Percentiles rank a stretch among this genome's conserved stretches.
phyloP scores from a whole-genome alignment of 1,284 basidiomycete species.

The Papiliotrema flavescens region DNA sequence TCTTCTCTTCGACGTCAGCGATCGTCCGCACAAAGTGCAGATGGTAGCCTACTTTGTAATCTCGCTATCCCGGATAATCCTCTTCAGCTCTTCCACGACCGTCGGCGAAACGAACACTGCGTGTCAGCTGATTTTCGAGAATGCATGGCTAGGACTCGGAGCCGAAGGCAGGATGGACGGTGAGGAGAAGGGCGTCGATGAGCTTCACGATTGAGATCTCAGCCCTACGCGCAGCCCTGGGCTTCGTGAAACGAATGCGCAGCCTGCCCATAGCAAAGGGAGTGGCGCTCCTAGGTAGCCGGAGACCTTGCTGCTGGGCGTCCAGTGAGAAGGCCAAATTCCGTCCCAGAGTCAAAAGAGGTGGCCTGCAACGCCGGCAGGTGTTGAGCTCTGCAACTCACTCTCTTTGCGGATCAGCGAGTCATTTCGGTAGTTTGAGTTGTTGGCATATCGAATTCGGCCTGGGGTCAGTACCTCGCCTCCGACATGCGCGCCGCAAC shows the following conservation, averaged over 20 bases:
- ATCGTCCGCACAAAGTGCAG: background rate
- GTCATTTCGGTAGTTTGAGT: constrained; percentile 98
- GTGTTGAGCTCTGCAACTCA: constrained; percentile 52
- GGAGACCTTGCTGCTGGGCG: too few species aligned
- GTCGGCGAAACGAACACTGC: constrained; percentile 91
- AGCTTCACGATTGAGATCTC: too few species aligned
- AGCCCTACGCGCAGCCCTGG: too few species aligned
- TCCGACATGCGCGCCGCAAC: background rate
- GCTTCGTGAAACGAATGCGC: too few species aligned
- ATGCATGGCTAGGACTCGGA: too few species aligned
- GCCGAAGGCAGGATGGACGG: too few species aligned
- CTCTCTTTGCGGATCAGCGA: constrained; percentile 97
- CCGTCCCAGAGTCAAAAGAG: too few species aligned
- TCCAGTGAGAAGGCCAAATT: too few species aligned
- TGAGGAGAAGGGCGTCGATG: too few species aligned
- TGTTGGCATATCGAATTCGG: constrained; percentile 94
- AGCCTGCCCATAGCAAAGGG: too few species aligned
- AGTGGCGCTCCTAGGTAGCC: too few species aligned
- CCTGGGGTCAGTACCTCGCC: constrained; percentile 41
- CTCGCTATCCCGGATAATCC: constrained; percentile 91
- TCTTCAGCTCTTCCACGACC: constrained; percentile 87
- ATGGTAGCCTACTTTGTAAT: constrained; percentile 75
- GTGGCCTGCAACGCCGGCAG: too few species aligned
- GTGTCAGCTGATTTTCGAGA: constrained; percentile 1
- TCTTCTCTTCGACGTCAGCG: constrained; percentile 71